These are phyloP conservation scores for Didymella keratinophila DNA, from an alignment of 2,329 filamentous ascomycete genomes.

Conservation along the genomic window DNA sequence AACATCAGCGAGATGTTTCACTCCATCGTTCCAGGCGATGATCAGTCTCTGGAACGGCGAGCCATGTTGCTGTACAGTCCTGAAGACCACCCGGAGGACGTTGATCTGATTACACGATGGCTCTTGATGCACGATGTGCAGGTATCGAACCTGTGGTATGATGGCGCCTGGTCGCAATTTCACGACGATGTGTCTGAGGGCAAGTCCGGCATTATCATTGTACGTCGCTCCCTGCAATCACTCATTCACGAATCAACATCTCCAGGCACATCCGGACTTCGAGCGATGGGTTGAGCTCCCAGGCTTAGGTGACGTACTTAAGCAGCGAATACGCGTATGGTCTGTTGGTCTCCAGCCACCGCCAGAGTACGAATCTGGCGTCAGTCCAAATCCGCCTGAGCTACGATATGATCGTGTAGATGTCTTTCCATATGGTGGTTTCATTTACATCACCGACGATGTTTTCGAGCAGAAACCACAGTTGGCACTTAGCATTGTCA, in stretches of 20 bases:
- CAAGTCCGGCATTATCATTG: constrained; percentile 41
- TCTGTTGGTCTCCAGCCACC: constrained; percentile 42
- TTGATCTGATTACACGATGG: constrained; percentile 45
- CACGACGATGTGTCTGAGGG: constrained; percentile 26
- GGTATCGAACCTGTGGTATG: constrained; percentile 33
- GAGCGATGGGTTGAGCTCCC: constrained; percentile 42
- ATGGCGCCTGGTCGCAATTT: constrained; percentile 41
- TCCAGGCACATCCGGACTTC: constrained; percentile 43
- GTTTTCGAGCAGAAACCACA: constrained; percentile 51
- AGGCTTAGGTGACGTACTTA: constrained; percentile 43
- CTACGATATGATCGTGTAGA: constrained; percentile 36
- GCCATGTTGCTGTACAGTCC: constrained; percentile 44
- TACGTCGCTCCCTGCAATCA: constrained; percentile 11
- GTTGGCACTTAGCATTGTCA: constrained; percentile 48
- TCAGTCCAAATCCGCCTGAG: constrained; percentile 24
- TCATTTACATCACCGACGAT: constrained; percentile 56
- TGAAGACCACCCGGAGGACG: constrained; percentile 36
- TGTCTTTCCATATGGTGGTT: constrained; percentile 51
- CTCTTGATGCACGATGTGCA: constrained; percentile 42
- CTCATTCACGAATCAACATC: constrained; percentile 16
- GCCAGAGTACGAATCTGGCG: constrained; percentile 25
- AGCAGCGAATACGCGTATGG: constrained; percentile 42
- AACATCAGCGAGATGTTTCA: constrained; percentile 39
- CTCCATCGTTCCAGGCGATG: constrained; percentile 15
- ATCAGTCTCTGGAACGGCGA: constrained; percentile 25